Base-by-base conservation (phyloP, 2,329 filamentous ascomycete genomes). In the Biscogniauxia mediterranea region DNA sequence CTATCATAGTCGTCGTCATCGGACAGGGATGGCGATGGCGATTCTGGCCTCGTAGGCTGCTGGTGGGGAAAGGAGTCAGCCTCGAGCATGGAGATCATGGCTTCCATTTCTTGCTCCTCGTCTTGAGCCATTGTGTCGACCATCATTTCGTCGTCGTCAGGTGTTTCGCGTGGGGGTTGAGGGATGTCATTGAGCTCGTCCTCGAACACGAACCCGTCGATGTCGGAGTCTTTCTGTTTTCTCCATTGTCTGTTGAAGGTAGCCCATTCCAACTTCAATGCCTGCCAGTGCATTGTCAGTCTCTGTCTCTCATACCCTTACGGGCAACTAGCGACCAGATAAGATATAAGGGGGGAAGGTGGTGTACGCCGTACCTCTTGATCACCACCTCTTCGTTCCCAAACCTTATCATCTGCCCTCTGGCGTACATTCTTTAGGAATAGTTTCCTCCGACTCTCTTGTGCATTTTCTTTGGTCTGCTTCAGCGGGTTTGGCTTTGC, bases 351-450 rank as follows among this genome's bases (percentile, higher is more conserved):
- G 28, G 26, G 59, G 38, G 23, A 23, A 23, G 23, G 23, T 5
- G 5, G 23, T 2, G 19, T 15, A 58, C n/a, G 19, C 60, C 73
- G 23, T 69, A 83, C 80, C 73, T 85, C 83, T 67, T 88, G 85
- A 68, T 89, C 87, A 2, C 87, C 85, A 25, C 87, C 86, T 65
- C 87, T 78, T 56, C 82, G 78, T 68, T 84, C 80, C 81, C 86
- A 89, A 21, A 78, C 77, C 68, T 78, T 82, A 26, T 90, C 85
- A 51, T 89, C 85, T 2, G 81, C 78, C 50, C 84, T 81, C 68
- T 86, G 82, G 61, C 85, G 80, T 19, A 90, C 86, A 56, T 82
- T 89, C 70, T 87, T 85, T 61, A 94, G 77, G 68, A 94, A 94
- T 59, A 89, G 78, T 32, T 84, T 83, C 54, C 90, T 80, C 60